A percentile compares a stretch with the other conserved stretches of the same genome.
Evolutionary conservation across 352 stramenopile species (phyloP).

Genomic region (Phytophthora hibernalis): DNA sequence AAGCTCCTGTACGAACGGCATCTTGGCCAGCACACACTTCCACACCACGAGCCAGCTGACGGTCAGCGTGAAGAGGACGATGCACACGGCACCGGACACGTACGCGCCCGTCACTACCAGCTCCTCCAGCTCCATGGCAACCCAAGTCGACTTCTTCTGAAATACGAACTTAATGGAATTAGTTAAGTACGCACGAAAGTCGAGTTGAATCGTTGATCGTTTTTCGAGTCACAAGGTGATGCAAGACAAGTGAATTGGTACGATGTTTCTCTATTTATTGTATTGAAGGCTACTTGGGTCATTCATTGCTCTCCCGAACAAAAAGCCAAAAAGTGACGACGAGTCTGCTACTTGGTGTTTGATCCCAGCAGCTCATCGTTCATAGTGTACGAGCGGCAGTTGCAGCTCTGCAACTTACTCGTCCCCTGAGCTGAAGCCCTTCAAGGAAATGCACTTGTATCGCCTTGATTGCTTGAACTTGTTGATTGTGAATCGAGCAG

Average conservation of each 20-base stretch:
- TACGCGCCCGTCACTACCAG: conserved; percentile 71
- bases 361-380: conserved; percentile 8
- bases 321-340: conserved; percentile 33
- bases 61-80: conserved; percentile 81
- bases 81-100: conserved; percentile 76
- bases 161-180: conserved; percentile 33
- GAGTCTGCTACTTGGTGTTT: background rate
- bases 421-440: background rate
- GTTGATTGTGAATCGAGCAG: background rate
- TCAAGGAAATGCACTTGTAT: conserved; percentile 4
- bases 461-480: conserved; percentile 4
- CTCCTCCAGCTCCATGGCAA: conserved; percentile 49
- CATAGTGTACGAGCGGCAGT: conserved; percentile 12
- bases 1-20: conserved; percentile 84
- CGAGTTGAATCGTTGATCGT: background rate
- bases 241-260: conserved; percentile 16
- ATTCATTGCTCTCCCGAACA: conserved; percentile 5
- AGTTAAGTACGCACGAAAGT: conserved; percentile 31
- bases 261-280: conserved; percentile 39
- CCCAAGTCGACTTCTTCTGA: conserved; percentile 13
- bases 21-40: conserved; percentile 86
- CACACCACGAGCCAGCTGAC: conserved; percentile 86
- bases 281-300: conserved; percentile 10
- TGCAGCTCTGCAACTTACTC: background rate
- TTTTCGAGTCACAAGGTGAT: too few species aligned